phyloP scores from a whole-genome alignment of 129 eudicot genomes.

The Flaveria linearis region DNA sequence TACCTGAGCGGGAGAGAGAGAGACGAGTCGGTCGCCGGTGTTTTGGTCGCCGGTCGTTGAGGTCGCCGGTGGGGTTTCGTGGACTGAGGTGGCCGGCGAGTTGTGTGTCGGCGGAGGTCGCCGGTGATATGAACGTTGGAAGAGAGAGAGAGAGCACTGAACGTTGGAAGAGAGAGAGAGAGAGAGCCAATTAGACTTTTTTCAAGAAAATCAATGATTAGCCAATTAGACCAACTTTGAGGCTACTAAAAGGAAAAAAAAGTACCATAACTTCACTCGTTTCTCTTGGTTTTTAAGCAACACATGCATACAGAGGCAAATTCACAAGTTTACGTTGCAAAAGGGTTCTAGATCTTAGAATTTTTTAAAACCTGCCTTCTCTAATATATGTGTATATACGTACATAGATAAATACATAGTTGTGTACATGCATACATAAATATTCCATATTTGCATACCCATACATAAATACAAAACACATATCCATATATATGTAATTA shows the following conservation, averaged over 20 bases:
- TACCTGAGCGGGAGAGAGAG: too few species aligned
- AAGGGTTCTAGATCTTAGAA: not conserved
- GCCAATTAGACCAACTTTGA: conserved; percentile 4
- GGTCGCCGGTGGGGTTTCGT: too few species aligned
- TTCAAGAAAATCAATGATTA: not conserved
- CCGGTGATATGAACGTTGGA: too few species aligned
- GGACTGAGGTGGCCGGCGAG: too few species aligned
- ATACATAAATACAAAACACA: not conserved
- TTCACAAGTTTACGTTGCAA: not conserved
- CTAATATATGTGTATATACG: not conserved
- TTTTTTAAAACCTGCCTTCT: not conserved
- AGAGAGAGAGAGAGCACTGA: too few species aligned
- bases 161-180: too few species aligned
- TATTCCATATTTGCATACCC: not conserved
- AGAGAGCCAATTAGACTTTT: too few species aligned
- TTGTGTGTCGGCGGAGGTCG: too few species aligned
- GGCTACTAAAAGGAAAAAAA: conserved; percentile 1
- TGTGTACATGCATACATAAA: not conserved
- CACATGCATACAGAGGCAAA: not conserved
- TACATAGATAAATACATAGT: not conserved
- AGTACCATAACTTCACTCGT: not conserved
- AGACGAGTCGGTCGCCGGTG: too few species aligned
- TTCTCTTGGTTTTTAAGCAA: not conserved
- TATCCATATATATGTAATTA: not conserved
- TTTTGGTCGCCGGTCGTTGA: too few species aligned